Evolutionary conservation across 768 basidiomycete species (phyloP), one percentile per base, ranked within the genome.

Genomic region (Tubosaeta sp.): DNA sequence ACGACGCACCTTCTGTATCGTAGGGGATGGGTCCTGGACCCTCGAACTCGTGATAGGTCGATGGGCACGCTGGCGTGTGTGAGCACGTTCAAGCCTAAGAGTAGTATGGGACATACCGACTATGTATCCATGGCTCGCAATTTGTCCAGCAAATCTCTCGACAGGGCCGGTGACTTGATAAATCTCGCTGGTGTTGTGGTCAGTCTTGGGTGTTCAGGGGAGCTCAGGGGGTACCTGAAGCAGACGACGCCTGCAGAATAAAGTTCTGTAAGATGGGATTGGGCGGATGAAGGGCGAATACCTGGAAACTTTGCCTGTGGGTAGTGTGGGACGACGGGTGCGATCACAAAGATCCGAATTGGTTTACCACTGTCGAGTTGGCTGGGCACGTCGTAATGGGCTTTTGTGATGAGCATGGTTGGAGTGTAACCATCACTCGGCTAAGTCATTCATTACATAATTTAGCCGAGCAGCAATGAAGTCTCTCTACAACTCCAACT

Each of bases 141-240:
- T 91, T 71, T 89, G 87, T 13, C 87, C 84, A 0, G 88, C 88
- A 64, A 90, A 92, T 46, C 94, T 82, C 66, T 95, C 93, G n/a
- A 95, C 94, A 33, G 94, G 94, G 0, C 92, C 92, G n/a, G 91
- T 95, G 2, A 95, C 92, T 67, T 91, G 90, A 66, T 97, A 97
- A 50, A 97, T 97, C 73, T 95, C 94, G 62, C 91, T 93, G 62
- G 35, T 50, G 22, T 22, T 31, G 10, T n/a, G 12, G 38, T 56
- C 37, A 27, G 45, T 49, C 29, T 22, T 49, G 37, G 34, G 19
- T 26, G 22, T 22, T 46, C 39, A 46, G 5, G 14, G 7, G 13
- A 31, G 22, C 52, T 34, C 11, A 38, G 5, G 41, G 2, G 65
- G 47, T 64, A 84, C 88, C 88, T 91, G 74, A 91, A 91, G 38